Base-by-base conservation (phyloP, 2,329 filamentous ascomycete genomes). In the Didymella exigua region DNA sequence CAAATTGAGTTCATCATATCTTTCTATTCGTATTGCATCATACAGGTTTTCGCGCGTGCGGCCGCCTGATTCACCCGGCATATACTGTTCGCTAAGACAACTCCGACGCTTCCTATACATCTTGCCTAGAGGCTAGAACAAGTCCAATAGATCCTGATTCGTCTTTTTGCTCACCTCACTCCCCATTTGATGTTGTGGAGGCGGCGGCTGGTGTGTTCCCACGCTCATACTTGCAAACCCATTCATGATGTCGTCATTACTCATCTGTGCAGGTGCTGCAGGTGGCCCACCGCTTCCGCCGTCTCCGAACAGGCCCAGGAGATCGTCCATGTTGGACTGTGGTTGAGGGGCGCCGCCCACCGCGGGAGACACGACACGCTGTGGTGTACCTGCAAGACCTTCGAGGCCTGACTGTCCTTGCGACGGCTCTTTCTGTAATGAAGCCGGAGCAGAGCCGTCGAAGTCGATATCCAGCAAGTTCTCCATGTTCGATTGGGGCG, bases 391-490 rank as follows among this genome's bases (percentile, higher is more conserved):
- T 7, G 84, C 78, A 36, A 84, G 72, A 11, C 82, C 80, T 66
- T 84, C 82, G 14, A 85, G 68, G 37, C 81, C 80, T 13, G 79
- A 80, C 16, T 78, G 60, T 40, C 81, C 79, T 40, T 69, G 72
- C n/a, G 74, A 66, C 14, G 86, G 83, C 59, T 86, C 80, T 50
- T 84, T 84, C 62, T 93, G 89, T 46, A 91, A 83, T 11, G 90
- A 93, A n/a, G 95, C 93, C 3, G 93, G 93, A 2, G 90, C 93
- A 2, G 90, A 89, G 23, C 93, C 95, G 70, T 98, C 95, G 71
- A 96, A 96, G 75, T 96, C 92, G 68, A 96, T 96, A 69, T 99
- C 95, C 51, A 99, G 84, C 18, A 99, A 82, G 73, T 98, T 99
- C 76, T 99, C 95, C 61, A 93, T 84, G 68, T 96, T 97, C 79